Percentiles rank a stretch among this genome's conserved stretches.
These are phyloP conservation scores for Suillus alpinus DNA, from an alignment of 768 basidiomycete genomes.

Conservation along the genomic window DNA sequence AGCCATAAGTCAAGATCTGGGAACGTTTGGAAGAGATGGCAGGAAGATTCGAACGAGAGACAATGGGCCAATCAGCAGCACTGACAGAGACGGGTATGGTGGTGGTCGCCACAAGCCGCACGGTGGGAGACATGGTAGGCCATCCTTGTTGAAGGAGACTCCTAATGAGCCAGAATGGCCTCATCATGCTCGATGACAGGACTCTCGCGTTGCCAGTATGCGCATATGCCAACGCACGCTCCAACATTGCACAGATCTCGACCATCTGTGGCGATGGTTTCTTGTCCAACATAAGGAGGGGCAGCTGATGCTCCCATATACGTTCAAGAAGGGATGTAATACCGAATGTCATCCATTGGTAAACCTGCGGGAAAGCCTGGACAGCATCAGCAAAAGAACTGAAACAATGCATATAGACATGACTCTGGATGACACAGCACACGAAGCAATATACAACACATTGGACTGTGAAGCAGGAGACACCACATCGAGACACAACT, in stretches of 20 bases:
- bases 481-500: no score
- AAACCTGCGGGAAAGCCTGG: not conserved
- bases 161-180: not conserved
- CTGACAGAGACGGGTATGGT: not conserved
- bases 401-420: no score
- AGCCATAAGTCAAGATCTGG: not conserved
- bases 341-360: constrained; percentile 3
- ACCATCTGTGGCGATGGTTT: not conserved
- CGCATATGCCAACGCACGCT: not conserved
- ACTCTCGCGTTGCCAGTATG: constrained; percentile 5
- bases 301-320: not conserved
- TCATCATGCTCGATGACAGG: not conserved
- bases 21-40: not conserved
- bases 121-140: not conserved
- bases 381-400: no score
- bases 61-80: not conserved
- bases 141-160: not conserved
- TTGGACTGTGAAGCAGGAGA: no score
- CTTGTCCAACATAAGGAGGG: not conserved
- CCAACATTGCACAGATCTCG: not conserved
- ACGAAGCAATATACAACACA: no score
- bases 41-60: not conserved
- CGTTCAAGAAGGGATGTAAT: not conserved
- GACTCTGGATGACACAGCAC: no score
- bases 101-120: not conserved